Conservation (phyloP, 2,329 filamentous ascomycete species). For the Penicillium sp. region DNA sequence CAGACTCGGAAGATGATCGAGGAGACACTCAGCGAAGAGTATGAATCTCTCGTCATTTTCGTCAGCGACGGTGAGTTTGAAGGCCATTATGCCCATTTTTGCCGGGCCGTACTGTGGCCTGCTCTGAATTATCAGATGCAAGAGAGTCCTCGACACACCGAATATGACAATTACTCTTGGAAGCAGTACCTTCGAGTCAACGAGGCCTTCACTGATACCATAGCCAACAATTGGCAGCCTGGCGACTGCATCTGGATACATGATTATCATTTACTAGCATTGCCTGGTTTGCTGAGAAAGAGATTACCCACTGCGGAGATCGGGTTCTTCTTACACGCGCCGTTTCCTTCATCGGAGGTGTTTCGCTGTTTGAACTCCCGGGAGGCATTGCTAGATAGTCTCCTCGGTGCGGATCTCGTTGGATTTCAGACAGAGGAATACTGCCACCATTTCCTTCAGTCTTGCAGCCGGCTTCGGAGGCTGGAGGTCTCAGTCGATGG, state of each 20-base stretch:
- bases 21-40: conserved; percentile 76
- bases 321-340: conserved; percentile 91
- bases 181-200: conserved; percentile 90
- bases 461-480: conserved; percentile 82
- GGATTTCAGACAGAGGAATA: conserved; percentile 95
- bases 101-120: conserved; percentile 94
- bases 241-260: conserved; percentile 93
- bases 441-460: conserved; percentile 88
- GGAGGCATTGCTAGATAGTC: conserved; percentile 82
- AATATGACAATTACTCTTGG: conserved; percentile 96
- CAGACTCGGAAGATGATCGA: conserved; percentile 80
- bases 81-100: conserved; percentile 92
- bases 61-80: conserved; percentile 90
- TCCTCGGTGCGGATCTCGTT: conserved; percentile 88
- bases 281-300: conserved; percentile 83
- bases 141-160: conserved; percentile 94
- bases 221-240: conserved; percentile 85
- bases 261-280: conserved; percentile 89
- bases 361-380: conserved; percentile 87
- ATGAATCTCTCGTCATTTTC: conserved; percentile 81
- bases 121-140: conserved; percentile 98
- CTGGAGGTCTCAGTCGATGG: conserved; percentile 85
- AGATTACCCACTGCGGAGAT: conserved; percentile 86
- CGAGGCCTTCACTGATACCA: conserved; percentile 86
- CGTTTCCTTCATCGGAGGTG: conserved; percentile 93